Percentiles rank a stretch among this genome's conserved stretches.
These are phyloP conservation scores for Ceratobasidium theobromae DNA, from an alignment of 1,284 basidiomycete species.

Conservation along the genomic window DNA sequence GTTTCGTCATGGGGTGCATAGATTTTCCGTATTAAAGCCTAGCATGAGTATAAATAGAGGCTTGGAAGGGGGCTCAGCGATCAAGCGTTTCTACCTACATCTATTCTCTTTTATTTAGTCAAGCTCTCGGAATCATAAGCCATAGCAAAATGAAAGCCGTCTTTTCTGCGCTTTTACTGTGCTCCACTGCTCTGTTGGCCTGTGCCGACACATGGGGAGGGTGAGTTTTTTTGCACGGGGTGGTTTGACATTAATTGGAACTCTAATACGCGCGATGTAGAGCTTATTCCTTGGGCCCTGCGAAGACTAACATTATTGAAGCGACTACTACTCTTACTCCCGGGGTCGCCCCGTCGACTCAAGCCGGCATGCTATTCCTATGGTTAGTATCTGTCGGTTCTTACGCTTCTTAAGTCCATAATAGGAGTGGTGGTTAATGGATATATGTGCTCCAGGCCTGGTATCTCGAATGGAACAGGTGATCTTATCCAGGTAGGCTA, in stretches of 20 bases:
- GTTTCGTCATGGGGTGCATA: background rate
- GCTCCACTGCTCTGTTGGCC: conserved; percentile 14
- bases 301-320: conserved; percentile 25
- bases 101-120: background rate
- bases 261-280: too few relatives aligned
- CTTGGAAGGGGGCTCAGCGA: background rate
- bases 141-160: background rate
- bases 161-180: conserved; percentile 2
- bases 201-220: conserved; percentile 30
- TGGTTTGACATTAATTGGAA: too few relatives aligned
- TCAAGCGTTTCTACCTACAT: too few relatives aligned
- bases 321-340: conserved; percentile 11
- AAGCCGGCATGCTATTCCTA: conserved; percentile 23
- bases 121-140: background rate
- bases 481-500: conserved; percentile 14
- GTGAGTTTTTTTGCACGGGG: background rate
- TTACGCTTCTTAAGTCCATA: background rate
- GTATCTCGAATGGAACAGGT: conserved; percentile 30
- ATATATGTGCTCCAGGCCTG: conserved; percentile 21
- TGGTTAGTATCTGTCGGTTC: conserved; percentile 1
- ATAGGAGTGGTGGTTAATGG: too few relatives aligned
- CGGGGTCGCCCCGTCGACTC: conserved; percentile 12
- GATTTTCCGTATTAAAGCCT: background rate
- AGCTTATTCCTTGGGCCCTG: conserved; percentile 21
- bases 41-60: background rate